Base-by-base conservation (phyloP, 2,329 filamentous ascomycete genomes). In the Colletotrichum eleusines region DNA sequence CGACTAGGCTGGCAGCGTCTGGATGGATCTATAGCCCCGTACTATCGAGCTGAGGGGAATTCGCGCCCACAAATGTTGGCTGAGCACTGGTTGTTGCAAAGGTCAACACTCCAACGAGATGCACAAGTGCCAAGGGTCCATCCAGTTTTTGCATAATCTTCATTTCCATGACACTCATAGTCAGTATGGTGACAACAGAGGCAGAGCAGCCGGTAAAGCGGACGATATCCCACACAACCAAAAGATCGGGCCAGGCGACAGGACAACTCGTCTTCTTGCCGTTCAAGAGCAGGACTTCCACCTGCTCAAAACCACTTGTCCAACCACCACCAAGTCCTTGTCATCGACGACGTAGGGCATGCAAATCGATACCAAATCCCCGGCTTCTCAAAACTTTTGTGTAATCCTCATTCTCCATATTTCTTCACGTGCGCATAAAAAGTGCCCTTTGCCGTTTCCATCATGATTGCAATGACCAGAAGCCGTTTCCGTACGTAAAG, bases 161-260 rank as follows among this genome's bases (percentile, higher is more conserved):
- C 53, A 48, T 69, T 71, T 69, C 53, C 69, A 63, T 69, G 46
- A 59, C 58, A 63, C 48, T 70, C 53, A 46, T 71, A 40, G 69
- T 69, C 38, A 55, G 42, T 31, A 46, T 69, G 60, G 44, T 28
- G 53, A 58, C 46, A 59, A 26, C 64, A 51, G 44, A 38, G 51
- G 65, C 69, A 46, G 53, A 54, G 53, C 23, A 54, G 69, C 65
- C 35, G 59, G 38, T 42, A 33, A n/a, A 46, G 58, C 54, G 28
- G 35, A 67, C 9, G 53, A 26, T 44, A 38, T 54, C 44, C 58
- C 58, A 16, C 31, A 35, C 50, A 42, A 58, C n/a, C 26, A 26
- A 54, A 26, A 61, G 8, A 61, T 20, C 44, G 26, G 58, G 28
- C 18, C 5, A 59, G 68, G 54, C 53, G 40, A 59, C 58, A 68